A percentile compares a stretch with the other conserved stretches of the same genome.
Evolutionary conservation across 768 basidiomycete species (phyloP).

Genomic region (Cubamyces lactineus): DNA sequence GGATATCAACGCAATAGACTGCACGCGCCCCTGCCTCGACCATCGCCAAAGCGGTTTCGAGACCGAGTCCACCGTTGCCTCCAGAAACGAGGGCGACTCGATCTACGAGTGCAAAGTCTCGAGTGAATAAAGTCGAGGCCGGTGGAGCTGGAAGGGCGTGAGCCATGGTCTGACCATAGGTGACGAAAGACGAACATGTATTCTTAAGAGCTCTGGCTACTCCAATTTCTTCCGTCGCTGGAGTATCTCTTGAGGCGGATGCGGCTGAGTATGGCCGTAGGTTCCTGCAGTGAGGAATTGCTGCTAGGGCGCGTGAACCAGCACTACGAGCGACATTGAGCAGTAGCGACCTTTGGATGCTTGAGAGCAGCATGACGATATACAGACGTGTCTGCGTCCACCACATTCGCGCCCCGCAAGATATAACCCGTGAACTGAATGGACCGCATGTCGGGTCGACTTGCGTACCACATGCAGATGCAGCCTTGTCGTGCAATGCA

Average conservation of each 20-base stretch:
- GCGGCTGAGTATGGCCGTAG: background rate
- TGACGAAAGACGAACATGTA: background rate
- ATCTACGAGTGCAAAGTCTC: conserved; percentile 34
- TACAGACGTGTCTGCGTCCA: no score
- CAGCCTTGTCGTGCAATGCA: no score
- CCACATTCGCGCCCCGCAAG: no score
- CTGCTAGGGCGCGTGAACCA: background rate
- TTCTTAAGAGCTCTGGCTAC: background rate
- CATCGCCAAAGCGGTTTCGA: conserved; percentile 77
- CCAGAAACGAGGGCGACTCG: conserved; percentile 43
- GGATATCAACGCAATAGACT: conserved; percentile 70
- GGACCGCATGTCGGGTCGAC: no score
- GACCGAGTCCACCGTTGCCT: conserved; percentile 59
- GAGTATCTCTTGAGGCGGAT: no score
- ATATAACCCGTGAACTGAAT: no score
- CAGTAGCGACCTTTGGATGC: background rate
- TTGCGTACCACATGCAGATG: no score
- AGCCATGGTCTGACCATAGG: background rate
- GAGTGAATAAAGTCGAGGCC: conserved; percentile 26
- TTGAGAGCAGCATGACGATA: no score
- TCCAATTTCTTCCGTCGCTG: background rate
- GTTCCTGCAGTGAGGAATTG: background rate
- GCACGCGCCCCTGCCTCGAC: conserved; percentile 71
- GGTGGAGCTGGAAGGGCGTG: background rate
- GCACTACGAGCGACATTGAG: background rate